phyloP scores from a whole-genome alignment of 169 alveolate species.

The Plasmodium adleri region DNA sequence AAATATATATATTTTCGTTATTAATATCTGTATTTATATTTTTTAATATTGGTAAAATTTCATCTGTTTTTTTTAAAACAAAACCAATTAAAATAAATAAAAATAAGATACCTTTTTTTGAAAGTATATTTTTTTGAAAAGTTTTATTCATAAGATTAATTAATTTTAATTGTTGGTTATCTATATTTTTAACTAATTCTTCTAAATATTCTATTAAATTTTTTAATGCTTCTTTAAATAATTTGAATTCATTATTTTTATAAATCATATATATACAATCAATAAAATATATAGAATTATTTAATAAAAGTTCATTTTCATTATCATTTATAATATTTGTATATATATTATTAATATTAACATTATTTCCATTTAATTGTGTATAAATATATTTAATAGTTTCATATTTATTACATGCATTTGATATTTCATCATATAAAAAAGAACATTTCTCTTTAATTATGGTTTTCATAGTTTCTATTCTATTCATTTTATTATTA shows the following conservation, averaged over 20 bases:
- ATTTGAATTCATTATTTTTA: slow-evolving; percentile 40
- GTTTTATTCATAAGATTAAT: slow-evolving; percentile 55
- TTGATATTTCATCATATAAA: slow-evolving; percentile 44
- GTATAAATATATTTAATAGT: slow-evolving; percentile 37
- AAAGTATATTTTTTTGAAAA: slow-evolving; percentile 60
- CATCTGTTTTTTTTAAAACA: slow-evolving; percentile 40
- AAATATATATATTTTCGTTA: slow-evolving; percentile 41
- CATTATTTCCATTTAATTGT: slow-evolving; percentile 21
- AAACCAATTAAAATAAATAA: slow-evolving; percentile 57
- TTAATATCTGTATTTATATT: slow-evolving; percentile 50
- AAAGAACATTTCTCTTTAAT: slow-evolving; percentile 41
- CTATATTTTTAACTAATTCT: slow-evolving; percentile 45
- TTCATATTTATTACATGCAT: slow-evolving; percentile 28
- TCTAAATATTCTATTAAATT: slow-evolving; percentile 52
- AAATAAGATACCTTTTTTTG: slow-evolving; percentile 64
- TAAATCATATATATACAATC: slow-evolving; percentile 58
- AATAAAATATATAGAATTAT: slow-evolving; percentile 1
- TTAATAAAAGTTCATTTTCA: not conserved
- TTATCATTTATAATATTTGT: not conserved
- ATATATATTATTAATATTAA: not conserved
- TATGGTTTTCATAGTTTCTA: slow-evolving; percentile 25
- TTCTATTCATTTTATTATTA: slow-evolving; percentile 17
- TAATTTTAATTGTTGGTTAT: slow-evolving; percentile 36
- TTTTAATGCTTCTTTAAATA: slow-evolving; percentile 41
- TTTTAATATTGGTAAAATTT: slow-evolving; percentile 19